Percentiles rank a stretch among this genome's conserved stretches.
Conservation (phyloP, 2,329 filamentous ascomycete species). For the Fusarium bulbicola region DNA sequence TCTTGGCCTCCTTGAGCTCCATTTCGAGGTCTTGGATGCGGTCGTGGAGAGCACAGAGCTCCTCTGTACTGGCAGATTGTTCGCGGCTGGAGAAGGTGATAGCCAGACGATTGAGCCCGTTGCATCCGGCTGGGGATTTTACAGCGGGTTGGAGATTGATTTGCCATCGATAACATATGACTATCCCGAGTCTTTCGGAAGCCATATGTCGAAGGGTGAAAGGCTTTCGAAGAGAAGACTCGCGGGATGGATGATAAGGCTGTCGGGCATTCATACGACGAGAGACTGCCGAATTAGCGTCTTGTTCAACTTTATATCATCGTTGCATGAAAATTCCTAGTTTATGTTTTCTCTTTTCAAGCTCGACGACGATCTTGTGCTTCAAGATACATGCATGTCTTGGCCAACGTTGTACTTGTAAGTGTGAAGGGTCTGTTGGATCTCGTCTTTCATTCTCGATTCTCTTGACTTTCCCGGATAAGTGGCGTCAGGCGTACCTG, state of each 20-base stretch:
- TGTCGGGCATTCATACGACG: not conserved
- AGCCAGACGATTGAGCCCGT: not conserved
- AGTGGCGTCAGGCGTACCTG: not conserved
- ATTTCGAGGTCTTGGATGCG: no score
- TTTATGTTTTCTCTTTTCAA: not conserved
- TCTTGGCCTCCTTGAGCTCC: no score
- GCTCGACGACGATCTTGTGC: not conserved
- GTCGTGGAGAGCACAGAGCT: no score
- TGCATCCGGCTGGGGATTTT: not conserved
- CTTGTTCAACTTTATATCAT: not conserved
- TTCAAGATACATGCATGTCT: not conserved
- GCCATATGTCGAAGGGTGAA: not conserved
- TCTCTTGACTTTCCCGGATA: not conserved
- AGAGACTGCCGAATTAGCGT: not conserved
- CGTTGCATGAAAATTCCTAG: fast-evolving
- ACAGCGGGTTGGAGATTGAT: not conserved
- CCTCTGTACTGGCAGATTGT: not conserved
- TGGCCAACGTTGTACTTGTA: not conserved
- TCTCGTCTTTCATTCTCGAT: not conserved
- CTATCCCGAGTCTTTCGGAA: not conserved
- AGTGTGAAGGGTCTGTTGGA: not conserved
- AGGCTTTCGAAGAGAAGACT: not conserved
- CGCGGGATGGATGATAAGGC: not conserved
- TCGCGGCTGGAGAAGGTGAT: not conserved
- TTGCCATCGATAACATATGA: not conserved